Evolutionary conservation across 495 filamentous ascomycete genomes (phyloP).

Genomic region (Aspergillus olivimuriae): DNA sequence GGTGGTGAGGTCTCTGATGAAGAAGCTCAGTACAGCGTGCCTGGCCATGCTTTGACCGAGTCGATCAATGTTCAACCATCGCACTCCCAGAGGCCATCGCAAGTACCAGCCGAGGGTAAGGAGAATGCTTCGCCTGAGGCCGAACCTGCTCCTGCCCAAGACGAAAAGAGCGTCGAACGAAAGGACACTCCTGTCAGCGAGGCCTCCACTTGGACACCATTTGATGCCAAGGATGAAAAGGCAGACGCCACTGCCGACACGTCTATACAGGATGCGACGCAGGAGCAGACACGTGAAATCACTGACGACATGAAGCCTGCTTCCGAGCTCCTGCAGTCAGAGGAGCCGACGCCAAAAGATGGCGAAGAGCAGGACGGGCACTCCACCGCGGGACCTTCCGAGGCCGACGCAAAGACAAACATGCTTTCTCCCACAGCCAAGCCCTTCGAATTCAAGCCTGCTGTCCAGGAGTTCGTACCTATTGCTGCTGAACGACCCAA

Average conservation of each 20-base stretch:
- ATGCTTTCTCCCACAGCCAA: constrained; percentile 60
- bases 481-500: constrained; percentile 28
- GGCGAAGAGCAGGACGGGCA: constrained; percentile 9
- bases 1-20: constrained; percentile 55
- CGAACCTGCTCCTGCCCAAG: background rate
- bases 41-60: constrained; percentile 43
- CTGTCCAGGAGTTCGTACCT: constrained; percentile 42
- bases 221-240: constrained; percentile 34
- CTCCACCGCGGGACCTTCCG: constrained; percentile 14
- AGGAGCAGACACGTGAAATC: background rate
- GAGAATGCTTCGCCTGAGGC: constrained; percentile 34
- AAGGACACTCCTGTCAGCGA: constrained; percentile 33
- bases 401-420: constrained; percentile 20
- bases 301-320: background rate
- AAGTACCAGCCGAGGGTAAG: constrained; percentile 37
- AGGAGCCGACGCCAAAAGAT: background rate
- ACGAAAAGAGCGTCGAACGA: constrained; percentile 23
- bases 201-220: constrained; percentile 38
- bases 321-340: too few relatives aligned
- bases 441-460: constrained; percentile 57
- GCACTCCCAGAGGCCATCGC: constrained; percentile 19
- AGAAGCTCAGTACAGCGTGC: constrained; percentile 63
- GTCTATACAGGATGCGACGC: constrained; percentile 15
- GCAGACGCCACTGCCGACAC: constrained; percentile 32
- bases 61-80: constrained; percentile 30